These are phyloP conservation scores for Gossypium gossypioides DNA, from an alignment of 441 rosid genomes.

Conservation along the genomic window DNA sequence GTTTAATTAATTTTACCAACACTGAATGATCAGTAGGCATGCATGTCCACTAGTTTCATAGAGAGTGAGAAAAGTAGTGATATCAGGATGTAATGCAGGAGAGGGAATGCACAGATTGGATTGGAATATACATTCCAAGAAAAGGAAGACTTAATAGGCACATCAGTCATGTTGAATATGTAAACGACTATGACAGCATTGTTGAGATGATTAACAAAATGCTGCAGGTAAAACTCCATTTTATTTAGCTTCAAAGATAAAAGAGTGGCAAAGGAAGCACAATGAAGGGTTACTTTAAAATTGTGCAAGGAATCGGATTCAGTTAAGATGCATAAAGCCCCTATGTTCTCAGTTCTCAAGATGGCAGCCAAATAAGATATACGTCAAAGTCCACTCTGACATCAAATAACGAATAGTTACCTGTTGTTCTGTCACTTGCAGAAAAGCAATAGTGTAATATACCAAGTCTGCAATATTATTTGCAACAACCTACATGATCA, in stretches of 20 bases:
- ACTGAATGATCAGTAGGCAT: not conserved
- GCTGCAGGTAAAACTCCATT: not conserved
- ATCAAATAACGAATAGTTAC: conserved; percentile 27
- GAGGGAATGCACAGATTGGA: not conserved
- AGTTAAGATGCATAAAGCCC: not conserved
- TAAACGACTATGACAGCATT: not conserved
- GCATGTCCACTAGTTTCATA: not conserved
- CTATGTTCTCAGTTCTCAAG: not conserved
- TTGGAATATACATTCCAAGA: not conserved
- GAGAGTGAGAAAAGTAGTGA: not conserved
- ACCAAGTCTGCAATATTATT: conserved; percentile 66
- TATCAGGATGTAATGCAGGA: not conserved
- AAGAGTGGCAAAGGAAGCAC: not conserved
- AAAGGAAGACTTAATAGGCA: conserved; percentile 3
- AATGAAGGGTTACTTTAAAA: not conserved
- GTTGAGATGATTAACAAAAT: not conserved
- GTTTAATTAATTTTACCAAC: conserved; percentile 2
- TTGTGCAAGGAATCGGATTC: not conserved
- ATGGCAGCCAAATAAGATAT: not conserved
- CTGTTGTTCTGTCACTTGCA: conserved; percentile 91
- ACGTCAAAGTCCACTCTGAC: not conserved
- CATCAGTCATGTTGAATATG: conserved; percentile 1
- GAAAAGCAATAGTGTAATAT: conserved; percentile 67
- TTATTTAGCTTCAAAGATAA: not conserved
- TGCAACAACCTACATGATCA: conserved; percentile 39